Conservation (phyloP, 768 basidiomycete genomes). For the Boletus rubescentipes region DNA sequence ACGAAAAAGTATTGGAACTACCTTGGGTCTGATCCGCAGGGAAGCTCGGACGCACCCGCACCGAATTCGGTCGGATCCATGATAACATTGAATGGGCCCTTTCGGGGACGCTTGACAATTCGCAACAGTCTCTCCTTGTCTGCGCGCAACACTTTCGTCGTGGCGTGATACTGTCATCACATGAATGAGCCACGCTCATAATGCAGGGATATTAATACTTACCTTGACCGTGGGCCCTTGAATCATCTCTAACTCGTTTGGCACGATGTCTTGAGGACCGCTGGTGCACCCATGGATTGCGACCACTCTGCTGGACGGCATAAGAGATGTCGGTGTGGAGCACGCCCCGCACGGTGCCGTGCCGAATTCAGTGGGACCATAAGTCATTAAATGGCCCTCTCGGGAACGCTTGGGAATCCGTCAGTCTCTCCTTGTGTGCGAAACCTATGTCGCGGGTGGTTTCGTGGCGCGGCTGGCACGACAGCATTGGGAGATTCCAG, state of each 20-base stretch:
- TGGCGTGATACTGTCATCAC: constrained; percentile 39
- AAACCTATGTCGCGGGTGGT: constrained; percentile 40
- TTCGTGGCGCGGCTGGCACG: constrained; percentile 61
- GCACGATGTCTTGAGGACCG: constrained; percentile 38
- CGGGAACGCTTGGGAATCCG: constrained; percentile 73
- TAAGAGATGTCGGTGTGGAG: constrained; percentile 60
- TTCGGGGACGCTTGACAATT: constrained; percentile 68
- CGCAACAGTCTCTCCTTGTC: constrained; percentile 76
- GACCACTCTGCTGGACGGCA: constrained; percentile 69
- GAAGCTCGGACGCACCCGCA: constrained; percentile 47
- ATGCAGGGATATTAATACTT: not conserved
- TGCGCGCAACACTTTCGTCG: no score
- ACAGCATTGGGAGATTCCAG: constrained; percentile 85
- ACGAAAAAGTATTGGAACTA: not conserved
- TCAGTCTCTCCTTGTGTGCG: constrained; percentile 64
- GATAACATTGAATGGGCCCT: constrained; percentile 70
- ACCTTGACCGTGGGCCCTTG: constrained; percentile 55
- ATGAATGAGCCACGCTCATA: not conserved
- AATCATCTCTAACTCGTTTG: constrained; percentile 39
- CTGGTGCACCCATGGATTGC: constrained; percentile 58
- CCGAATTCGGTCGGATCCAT: constrained; percentile 68
- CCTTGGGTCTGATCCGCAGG: not conserved
- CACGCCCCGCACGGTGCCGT: constrained; percentile 64
- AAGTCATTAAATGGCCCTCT: constrained; percentile 72
- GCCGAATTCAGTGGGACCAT: constrained; percentile 70